These are phyloP conservation scores for Guyanaporus albipodus DNA, from an alignment of 768 basidiomycete species.

Conservation along the genomic window DNA sequence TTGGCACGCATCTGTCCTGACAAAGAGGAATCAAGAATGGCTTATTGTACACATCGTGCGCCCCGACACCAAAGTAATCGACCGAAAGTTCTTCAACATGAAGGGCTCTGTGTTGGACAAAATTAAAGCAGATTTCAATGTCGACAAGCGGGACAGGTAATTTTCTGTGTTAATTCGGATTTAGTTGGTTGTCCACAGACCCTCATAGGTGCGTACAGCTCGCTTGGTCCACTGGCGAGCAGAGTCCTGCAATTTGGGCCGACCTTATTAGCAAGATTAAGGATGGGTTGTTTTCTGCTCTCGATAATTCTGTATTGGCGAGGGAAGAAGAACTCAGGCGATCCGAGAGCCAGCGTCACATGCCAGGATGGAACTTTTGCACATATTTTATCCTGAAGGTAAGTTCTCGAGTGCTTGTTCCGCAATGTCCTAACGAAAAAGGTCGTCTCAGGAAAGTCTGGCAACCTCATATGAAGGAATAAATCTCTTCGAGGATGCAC, in stretches of 20 bases:
- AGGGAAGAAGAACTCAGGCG: slow-evolving; percentile 89
- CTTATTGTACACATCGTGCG: slow-evolving; percentile 82
- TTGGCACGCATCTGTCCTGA: slow-evolving; percentile 68
- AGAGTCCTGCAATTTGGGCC: slow-evolving; percentile 80
- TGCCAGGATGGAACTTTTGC: slow-evolving; percentile 99
- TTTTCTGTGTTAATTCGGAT: slow-evolving; percentile 1
- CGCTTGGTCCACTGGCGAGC: slow-evolving; percentile 65
- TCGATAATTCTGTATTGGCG: slow-evolving; percentile 71
- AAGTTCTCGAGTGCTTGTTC: slow-evolving; percentile 14
- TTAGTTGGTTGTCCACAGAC: slow-evolving; percentile 14
- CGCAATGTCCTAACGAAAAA: neutral
- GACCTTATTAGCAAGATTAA: slow-evolving; percentile 88
- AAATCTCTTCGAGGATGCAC: slow-evolving; percentile 83
- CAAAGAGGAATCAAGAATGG: slow-evolving; percentile 89
- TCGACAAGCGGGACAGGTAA: slow-evolving; percentile 78
- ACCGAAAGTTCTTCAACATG: slow-evolving; percentile 75
- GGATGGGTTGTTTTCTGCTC: slow-evolving; percentile 80
- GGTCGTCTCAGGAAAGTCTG: slow-evolving; percentile 73
- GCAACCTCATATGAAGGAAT: slow-evolving; percentile 91
- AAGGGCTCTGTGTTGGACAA: slow-evolving; percentile 86
- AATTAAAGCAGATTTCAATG: slow-evolving; percentile 88
- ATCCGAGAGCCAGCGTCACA: slow-evolving; percentile 82
- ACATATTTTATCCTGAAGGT: slow-evolving; percentile 97
- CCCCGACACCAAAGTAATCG: slow-evolving; percentile 56
- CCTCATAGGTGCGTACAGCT: slow-evolving; percentile 72